Evolutionary conservation across 306 rosid genomes (phyloP).

Genomic region (Fragaria nilgerrensis): DNA sequence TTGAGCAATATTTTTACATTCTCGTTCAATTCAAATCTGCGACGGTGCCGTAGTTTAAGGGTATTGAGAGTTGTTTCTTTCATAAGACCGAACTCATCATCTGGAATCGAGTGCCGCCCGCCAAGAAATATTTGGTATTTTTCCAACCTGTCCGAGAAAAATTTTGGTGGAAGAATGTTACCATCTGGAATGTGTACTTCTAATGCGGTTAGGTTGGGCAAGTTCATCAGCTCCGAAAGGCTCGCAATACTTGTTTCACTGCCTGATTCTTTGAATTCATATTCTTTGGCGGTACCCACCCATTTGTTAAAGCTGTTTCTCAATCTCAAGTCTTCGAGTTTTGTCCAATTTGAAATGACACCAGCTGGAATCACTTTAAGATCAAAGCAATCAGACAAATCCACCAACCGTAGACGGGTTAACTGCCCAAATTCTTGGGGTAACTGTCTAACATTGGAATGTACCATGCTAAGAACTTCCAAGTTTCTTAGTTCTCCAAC

Average conservation of each 20-base stretch:
- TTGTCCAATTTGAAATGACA: background rate
- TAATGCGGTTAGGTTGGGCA: too few relatives aligned
- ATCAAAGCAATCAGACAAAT: background rate
- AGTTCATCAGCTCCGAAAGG: too few relatives aligned
- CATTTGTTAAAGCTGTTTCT: background rate
- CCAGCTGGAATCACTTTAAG: background rate
- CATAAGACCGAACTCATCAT: background rate
- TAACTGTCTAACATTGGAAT: background rate
- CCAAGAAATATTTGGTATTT: too few relatives aligned
- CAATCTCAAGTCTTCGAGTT: slow-evolving; percentile 17
- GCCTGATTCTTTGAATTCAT: too few relatives aligned
- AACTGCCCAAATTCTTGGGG: background rate
- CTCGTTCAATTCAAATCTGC: background rate
- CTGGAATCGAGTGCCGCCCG: too few relatives aligned
- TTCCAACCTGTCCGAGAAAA: too few relatives aligned
- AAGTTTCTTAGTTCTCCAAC: slow-evolving; percentile 11
- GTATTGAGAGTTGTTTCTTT: background rate
- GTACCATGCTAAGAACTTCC: background rate
- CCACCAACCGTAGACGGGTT: background rate
- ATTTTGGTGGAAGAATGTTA: too few relatives aligned
- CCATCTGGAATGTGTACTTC: too few relatives aligned
- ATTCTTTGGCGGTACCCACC: background rate
- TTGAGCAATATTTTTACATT: background rate
- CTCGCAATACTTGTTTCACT: too few relatives aligned
- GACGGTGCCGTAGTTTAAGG: background rate